Base-by-base conservation (phyloP, 106 monocot species). In the Platanthera guangdongensis region DNA sequence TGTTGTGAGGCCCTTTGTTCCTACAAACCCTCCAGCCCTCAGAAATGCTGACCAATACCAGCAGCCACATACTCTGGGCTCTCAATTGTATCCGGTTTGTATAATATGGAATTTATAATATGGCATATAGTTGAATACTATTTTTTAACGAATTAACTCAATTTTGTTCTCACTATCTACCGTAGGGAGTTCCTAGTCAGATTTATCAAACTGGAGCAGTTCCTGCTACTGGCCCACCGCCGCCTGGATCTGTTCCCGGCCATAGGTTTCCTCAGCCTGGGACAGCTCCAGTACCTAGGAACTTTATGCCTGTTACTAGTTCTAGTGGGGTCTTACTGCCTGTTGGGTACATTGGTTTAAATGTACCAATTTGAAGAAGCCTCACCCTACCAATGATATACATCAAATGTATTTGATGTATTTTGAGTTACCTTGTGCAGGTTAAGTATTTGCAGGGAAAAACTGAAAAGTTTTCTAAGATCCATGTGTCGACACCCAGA, bases 41-140 rank as follows among this genome's bases (percentile, higher is more conserved):
- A 84, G 74, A 86, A 91, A 99, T 85, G 89, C 83, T 11, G 87
- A 86, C 18, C 91, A 88, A 62, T 94, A 91, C 75, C 91, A 91
- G 81, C 91, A 86, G 57, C 72, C 70, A 48, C 82, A 84, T 18
- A 88, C 79, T 47, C 79, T 89, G 63, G 94, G 83, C 28, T 87
- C 94, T 77, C 97, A 99, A 39, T 73, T 94, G 49, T 94, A 91
- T 75, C 82, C 79, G 81, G 97, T 99, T 47, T 73, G 82, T 84
- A 75, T 72, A 4, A 2, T 72, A 21, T 19, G 72, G 4, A 16
- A 15, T n/a, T 3, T 84, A 73, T 72, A 4, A 2, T 72, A 21
- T 19, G 72, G 10, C 6, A 15, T n/a, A 4, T 72, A 51, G 72
- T 22, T 0, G 16, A 15, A 48, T 48, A 22, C 18, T 51, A 8